Evolutionary conservation across 2,329 filamentous ascomycete genomes (phyloP).

Genomic region (Pezicula neosporulosa): DNA sequence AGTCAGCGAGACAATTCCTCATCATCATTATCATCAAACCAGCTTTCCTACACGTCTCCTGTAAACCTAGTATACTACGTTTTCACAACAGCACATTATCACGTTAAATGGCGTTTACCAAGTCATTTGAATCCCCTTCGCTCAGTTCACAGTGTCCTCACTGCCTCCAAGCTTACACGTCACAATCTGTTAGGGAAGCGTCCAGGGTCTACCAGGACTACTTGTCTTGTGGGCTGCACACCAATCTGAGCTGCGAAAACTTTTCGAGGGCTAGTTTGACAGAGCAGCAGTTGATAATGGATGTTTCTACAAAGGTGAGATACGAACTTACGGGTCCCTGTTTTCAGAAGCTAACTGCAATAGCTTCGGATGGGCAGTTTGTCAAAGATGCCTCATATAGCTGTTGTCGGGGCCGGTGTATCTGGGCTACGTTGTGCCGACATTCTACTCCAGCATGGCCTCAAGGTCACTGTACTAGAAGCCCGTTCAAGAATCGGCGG

Average conservation of each 20-base stretch:
- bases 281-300: slow-evolving; percentile 10
- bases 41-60: too few species aligned
- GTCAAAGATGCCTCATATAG: background rate
- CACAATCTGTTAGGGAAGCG: background rate
- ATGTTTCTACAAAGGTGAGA: slow-evolving; percentile 10
- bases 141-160: too few species aligned
- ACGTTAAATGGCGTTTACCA: slow-evolving; percentile 5
- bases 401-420: slow-evolving; percentile 49
- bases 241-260: background rate
- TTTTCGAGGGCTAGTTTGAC: slow-evolving; percentile 2
- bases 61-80: too few species aligned
- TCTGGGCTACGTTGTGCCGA: slow-evolving; percentile 52
- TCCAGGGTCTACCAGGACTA: background rate
- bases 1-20: too few species aligned
- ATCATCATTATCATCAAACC: too few species aligned
- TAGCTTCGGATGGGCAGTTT: background rate
- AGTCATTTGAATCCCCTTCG: background rate
- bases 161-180: too few species aligned
- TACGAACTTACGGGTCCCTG: background rate
- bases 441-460: slow-evolving; percentile 44
- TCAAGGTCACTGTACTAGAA: slow-evolving; percentile 50
- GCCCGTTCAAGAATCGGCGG: slow-evolving; percentile 52
- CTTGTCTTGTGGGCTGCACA: too few species aligned
- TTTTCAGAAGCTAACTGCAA: background rate
- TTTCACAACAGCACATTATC: too few species aligned